Conservation (phyloP, 768 basidiomycete species). For the Butyriboletus loyo region DNA sequence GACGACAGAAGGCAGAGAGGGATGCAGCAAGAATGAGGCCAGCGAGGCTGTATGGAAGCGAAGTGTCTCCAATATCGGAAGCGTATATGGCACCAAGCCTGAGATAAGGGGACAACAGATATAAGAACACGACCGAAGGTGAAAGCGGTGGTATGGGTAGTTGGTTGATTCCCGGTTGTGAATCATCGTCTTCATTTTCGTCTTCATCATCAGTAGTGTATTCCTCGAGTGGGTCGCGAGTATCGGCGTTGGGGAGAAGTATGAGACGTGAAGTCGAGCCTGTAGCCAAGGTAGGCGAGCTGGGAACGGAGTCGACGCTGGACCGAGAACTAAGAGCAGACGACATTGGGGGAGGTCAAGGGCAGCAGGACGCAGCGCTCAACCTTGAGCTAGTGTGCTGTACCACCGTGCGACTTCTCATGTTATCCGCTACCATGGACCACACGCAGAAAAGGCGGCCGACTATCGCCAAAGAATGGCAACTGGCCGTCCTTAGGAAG, state of each 20-base stretch:
- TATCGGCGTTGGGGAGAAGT: slow-evolving; percentile 56
- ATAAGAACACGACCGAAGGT: slow-evolving; percentile 58
- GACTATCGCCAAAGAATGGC: slow-evolving; percentile 27
- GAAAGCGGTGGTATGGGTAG: slow-evolving; percentile 46
- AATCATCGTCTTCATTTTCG: slow-evolving; percentile 34
- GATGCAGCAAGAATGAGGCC: slow-evolving; percentile 51
- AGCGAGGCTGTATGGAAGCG: slow-evolving; percentile 50
- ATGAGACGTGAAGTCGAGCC: slow-evolving; percentile 56
- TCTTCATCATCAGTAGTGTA: slow-evolving; percentile 44
- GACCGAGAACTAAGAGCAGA: slow-evolving; percentile 1
- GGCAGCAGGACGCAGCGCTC: background rate
- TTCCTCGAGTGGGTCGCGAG: slow-evolving; percentile 30
- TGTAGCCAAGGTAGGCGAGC: slow-evolving; percentile 10
- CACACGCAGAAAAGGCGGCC: slow-evolving; percentile 6
- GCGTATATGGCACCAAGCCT: slow-evolving; percentile 68
- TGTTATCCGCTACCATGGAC: slow-evolving; percentile 2
- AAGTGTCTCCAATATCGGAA: slow-evolving; percentile 41
- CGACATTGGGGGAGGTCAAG: slow-evolving; percentile 5
- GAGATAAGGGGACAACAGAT: slow-evolving; percentile 66
- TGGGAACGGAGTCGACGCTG: slow-evolving; percentile 9
- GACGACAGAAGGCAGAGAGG: slow-evolving; percentile 58
- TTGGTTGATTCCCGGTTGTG: slow-evolving; percentile 6
- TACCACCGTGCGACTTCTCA: slow-evolving; percentile 23
- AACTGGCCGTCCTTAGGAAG: slow-evolving; percentile 28
- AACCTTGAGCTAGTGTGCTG: no score